Conservation (phyloP, 164 flowering plant species). For the Taxillus chinensis region DNA sequence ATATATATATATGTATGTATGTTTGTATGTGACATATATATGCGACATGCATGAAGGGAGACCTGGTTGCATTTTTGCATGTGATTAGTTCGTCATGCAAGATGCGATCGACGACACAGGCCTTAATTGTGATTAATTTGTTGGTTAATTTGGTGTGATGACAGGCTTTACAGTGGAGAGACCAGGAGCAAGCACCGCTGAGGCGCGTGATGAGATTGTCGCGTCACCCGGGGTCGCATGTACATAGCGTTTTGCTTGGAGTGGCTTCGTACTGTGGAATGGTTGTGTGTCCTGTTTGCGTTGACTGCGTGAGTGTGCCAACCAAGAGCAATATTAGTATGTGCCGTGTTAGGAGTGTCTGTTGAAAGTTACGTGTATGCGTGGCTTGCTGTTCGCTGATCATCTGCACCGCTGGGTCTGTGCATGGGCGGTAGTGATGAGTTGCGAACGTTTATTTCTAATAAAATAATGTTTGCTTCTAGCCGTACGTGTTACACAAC, state of each 20-base stretch:
- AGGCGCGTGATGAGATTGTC: constrained; percentile 5
- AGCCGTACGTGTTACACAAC: too few species aligned
- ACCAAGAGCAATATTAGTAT: background rate
- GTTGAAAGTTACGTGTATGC: too few species aligned
- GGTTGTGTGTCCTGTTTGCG: background rate
- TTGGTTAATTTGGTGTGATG: background rate
- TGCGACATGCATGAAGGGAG: background rate
- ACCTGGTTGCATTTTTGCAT: background rate
- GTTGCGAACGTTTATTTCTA: background rate
- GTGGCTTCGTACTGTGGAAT: background rate
- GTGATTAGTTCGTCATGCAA: background rate
- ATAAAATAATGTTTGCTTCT: too few species aligned
- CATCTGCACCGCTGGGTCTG: background rate
- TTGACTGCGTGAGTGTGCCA: background rate
- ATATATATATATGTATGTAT: background rate
- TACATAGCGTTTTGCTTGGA: background rate
- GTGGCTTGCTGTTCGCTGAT: too few species aligned
- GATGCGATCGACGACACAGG: background rate
- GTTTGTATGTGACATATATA: background rate
- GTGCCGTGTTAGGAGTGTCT: background rate
- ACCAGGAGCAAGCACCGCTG: constrained; percentile 48
- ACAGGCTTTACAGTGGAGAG: constrained; percentile 71
- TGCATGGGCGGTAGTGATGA: background rate
- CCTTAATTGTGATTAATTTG: background rate
- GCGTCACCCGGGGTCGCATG: constrained; percentile 2